A percentile compares a stretch with the other conserved stretches of the same genome.
Conservation (phyloP, 306 rosid species). For the Vicia faba region DNA sequence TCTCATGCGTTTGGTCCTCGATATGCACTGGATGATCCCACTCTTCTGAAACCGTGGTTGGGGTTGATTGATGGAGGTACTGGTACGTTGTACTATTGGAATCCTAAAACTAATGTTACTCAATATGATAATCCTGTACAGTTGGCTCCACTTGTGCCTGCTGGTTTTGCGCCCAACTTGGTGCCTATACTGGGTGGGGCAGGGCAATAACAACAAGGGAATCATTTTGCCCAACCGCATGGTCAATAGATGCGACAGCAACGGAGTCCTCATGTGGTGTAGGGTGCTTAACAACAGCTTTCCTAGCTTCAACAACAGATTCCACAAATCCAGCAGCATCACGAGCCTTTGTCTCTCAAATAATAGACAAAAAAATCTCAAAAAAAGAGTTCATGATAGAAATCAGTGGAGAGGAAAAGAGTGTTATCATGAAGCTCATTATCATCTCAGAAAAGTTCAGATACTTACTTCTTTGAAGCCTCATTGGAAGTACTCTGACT, state of each 20-base stretch:
- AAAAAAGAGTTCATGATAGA: too few species aligned
- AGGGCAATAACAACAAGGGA: slow-evolving; percentile 65
- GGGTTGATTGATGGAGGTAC: slow-evolving; percentile 94
- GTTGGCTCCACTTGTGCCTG: slow-evolving; percentile 52
- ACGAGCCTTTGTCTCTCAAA: too few species aligned
- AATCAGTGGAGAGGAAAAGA: too few species aligned
- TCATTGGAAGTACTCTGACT: too few species aligned
- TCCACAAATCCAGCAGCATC: too few species aligned
- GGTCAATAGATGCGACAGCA: slow-evolving; percentile 49
- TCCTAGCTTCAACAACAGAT: too few species aligned
- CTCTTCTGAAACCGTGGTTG: slow-evolving; percentile 91
- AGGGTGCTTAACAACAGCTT: slow-evolving; percentile 52
- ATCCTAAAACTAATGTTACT: slow-evolving; percentile 89
- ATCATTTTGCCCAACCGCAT: slow-evolving; percentile 59
- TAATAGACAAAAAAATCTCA: too few species aligned
- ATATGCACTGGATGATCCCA: slow-evolving; percentile 93
- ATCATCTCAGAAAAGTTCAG: too few species aligned
- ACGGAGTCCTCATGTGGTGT: slow-evolving; percentile 42
- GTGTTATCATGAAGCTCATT: too few species aligned
- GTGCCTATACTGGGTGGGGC: slow-evolving; percentile 55
- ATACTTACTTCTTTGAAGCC: too few species aligned
- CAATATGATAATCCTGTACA: slow-evolving; percentile 84
- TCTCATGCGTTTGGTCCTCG: slow-evolving; percentile 68
- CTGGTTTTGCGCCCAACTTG: slow-evolving; percentile 55
- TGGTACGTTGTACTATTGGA: slow-evolving; percentile 84